Base-by-base conservation (phyloP, 768 basidiomycete species). In the Boletellus ananiceps region DNA sequence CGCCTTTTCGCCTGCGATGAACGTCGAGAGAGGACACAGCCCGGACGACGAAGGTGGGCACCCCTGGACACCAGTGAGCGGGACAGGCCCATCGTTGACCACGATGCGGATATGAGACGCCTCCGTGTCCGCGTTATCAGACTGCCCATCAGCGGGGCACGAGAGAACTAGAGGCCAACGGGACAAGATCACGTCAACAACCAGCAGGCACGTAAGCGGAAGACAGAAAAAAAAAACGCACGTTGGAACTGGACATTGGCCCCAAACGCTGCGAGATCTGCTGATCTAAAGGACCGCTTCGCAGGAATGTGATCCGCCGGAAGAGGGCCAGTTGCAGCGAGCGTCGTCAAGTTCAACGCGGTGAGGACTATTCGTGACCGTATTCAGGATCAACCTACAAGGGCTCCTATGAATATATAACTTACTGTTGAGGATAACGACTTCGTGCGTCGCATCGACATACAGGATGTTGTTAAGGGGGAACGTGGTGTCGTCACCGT, bases 231-330 rank as follows among this genome's bases (percentile, higher is more conserved):
- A 16, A 8, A 13, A 71, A 77, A 48, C 66, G 18, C 68, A 92
- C 89, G 73, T 69, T 95, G 93, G 75, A 94, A 86, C 61, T 91
- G 88, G 18, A 94, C 65, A 59, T 94, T 94, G 23, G 92, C 88
- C 0, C 84, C 86, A 66, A 96, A 96, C 0, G 93, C 92, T 16
- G 88, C 83, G 34, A 93, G 73, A 54, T 92, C 80, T 5, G 90
- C 78, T 0, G 81, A 75, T 57, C 79, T 82, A 74, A 90, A 95
- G 0, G 84, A 74, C 13, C 80, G 75, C 41, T 84, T 69, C 7
- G 65, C 54, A 0, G 81, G 83, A 21, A 93, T 84, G 57, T 88
- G 86, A 47, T 83, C 82, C 8, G 77, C 74, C 0, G 89, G 88
- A 9, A 93, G 71, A 0, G 91, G 88, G 0, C 91, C 93, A n/a